phyloP scores from a whole-genome alignment of 106 monocot species.

The Agapanthus africanus region DNA sequence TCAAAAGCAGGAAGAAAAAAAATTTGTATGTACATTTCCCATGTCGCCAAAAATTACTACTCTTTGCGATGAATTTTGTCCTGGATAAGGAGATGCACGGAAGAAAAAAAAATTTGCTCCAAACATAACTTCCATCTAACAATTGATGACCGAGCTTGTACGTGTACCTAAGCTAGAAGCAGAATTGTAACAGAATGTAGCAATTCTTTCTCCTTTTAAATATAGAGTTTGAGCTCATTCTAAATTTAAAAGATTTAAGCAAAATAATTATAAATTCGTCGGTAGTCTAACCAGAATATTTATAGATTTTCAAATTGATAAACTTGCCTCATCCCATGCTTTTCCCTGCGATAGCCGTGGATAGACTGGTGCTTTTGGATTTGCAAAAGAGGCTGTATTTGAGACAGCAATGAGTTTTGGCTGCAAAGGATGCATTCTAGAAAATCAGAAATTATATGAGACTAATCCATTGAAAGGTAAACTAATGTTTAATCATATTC shows the following conservation, averaged over 20 bases:
- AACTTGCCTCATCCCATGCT: constrained; percentile 89
- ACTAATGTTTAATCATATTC: too few species aligned
- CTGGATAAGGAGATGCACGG: constrained; percentile 80
- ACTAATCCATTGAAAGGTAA: not conserved
- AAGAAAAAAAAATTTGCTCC: constrained; percentile 76
- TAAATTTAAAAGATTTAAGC: not conserved
- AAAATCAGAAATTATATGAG: not conserved
- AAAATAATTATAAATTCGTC: not conserved
- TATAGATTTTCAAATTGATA: not conserved
- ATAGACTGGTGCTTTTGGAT: constrained; percentile 93
- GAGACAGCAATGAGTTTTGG: constrained; percentile 81
- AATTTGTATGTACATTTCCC: constrained; percentile 89
- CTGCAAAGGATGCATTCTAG: constrained; percentile 26
- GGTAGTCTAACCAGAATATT: not conserved
- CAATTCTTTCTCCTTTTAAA: too few species aligned
- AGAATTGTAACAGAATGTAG: not conserved
- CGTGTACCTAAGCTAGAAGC: constrained; percentile 41
- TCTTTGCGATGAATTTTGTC: constrained; percentile 76
- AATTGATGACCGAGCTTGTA: constrained; percentile 80
- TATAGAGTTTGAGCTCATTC: too few species aligned
- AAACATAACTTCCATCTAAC: constrained; percentile 46
- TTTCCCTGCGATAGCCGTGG: constrained; percentile 92
- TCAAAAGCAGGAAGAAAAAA: too few species aligned
- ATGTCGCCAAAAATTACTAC: constrained; percentile 95
- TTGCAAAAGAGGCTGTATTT: constrained; percentile 53